These are phyloP conservation scores for Erythrobasidium yunnanense DNA, from an alignment of 768 basidiomycete genomes.

Conservation along the genomic window DNA sequence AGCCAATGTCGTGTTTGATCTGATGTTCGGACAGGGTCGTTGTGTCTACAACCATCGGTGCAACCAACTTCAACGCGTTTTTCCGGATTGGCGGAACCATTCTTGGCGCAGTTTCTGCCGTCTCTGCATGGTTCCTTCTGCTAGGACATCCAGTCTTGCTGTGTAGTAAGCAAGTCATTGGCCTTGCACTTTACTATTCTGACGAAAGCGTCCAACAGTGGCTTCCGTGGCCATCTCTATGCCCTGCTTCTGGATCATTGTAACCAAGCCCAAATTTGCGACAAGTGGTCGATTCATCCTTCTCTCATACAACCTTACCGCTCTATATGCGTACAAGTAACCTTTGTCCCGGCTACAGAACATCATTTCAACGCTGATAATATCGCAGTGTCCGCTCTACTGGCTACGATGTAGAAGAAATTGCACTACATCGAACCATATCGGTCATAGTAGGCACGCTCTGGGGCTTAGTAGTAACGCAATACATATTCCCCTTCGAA, in stretches of 20 bases:
- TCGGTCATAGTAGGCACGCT: constrained; percentile 66
- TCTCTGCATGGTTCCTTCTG: constrained; percentile 59
- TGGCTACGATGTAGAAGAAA: constrained; percentile 35
- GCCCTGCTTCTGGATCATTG: constrained; percentile 68
- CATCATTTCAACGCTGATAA: too few species aligned
- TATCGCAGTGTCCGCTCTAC: constrained; percentile 31
- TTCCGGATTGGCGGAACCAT: constrained; percentile 26
- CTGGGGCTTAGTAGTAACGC: constrained; percentile 77
- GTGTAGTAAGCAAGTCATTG: neutral
- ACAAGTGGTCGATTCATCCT: constrained; percentile 69
- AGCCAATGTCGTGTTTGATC: constrained; percentile 32
- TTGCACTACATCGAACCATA: constrained; percentile 66
- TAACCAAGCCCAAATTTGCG: constrained; percentile 54
- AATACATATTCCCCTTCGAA: constrained; percentile 93
- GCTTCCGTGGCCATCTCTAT: constrained; percentile 82
- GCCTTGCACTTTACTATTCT: neutral
- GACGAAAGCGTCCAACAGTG: constrained; percentile 44
- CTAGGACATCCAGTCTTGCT: constrained; percentile 64
- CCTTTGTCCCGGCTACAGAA: too few species aligned
- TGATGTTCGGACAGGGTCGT: constrained; percentile 54
- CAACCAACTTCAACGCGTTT: constrained; percentile 60
- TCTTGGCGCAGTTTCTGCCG: constrained; percentile 66
- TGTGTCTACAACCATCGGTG: constrained; percentile 80
- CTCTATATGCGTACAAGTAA: constrained; percentile 33
- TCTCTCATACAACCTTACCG: constrained; percentile 29